Evolutionary conservation across 75 land plant genomes (phyloP).

Genomic region (Azolla pinnata): DNA sequence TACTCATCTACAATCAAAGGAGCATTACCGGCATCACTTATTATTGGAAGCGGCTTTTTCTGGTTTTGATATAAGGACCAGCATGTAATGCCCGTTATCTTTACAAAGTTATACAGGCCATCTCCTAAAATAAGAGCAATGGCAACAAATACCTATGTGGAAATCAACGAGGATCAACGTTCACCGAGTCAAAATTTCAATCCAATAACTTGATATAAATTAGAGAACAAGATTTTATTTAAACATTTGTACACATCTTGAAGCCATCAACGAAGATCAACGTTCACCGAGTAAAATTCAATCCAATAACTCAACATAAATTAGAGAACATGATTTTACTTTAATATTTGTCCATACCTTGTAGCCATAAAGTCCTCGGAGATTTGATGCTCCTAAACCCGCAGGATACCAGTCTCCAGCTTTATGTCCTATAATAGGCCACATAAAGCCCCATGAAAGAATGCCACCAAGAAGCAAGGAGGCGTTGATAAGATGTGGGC

Average conservation of each 20-base stretch:
- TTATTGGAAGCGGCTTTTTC: conserved; percentile 3
- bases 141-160: conserved; percentile 24
- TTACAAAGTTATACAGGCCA: conserved; percentile 37
- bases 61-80: neutral
- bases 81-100: conserved; percentile 11
- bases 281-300: neutral
- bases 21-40: neutral
- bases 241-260: conserved; percentile 22
- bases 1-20: too few relatives aligned
- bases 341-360: conserved; percentile 23
- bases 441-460: conserved; percentile 46
- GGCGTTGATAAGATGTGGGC: conserved; percentile 50
- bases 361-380: conserved; percentile 49
- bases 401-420: conserved; percentile 55
- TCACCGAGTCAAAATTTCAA: neutral
- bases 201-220: too few relatives aligned
- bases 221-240: neutral
- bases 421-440: conserved; percentile 40
- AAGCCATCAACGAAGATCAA: neutral
- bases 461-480: conserved; percentile 55
- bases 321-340: neutral
- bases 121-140: conserved; percentile 39
- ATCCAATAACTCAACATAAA: too few relatives aligned
- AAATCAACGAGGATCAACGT: neutral
- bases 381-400: conserved; percentile 29